Percentiles rank a stretch among this genome's conserved stretches.
These are phyloP conservation scores for Kokia cookei DNA, from an alignment of 441 rosid species.

Conservation along the genomic window DNA sequence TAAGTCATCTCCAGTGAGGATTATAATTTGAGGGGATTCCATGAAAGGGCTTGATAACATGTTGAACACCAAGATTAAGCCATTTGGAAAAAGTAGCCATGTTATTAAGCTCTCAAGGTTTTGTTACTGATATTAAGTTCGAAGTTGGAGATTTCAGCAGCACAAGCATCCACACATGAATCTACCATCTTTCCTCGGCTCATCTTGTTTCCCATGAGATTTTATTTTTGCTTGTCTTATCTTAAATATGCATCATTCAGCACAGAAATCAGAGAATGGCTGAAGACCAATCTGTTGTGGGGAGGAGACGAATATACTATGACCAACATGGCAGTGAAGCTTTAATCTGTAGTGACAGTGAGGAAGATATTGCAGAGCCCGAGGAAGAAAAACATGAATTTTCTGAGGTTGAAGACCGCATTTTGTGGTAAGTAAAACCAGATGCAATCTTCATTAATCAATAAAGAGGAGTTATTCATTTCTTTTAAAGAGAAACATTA, in stretches of 20 bases:
- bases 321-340: slow-evolving; percentile 88
- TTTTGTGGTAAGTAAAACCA: slow-evolving; percentile 54
- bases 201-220: slow-evolving; percentile 8
- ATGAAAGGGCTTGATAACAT: neutral
- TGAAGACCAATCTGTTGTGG: slow-evolving; percentile 80
- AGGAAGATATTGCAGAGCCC: slow-evolving; percentile 57
- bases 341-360: slow-evolving; percentile 67
- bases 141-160: neutral
- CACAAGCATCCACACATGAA: neutral
- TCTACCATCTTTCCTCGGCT: neutral
- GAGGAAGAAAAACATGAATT: slow-evolving; percentile 59
- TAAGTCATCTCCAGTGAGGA: neutral
- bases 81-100: neutral
- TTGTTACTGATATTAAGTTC: neutral
- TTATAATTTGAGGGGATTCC: neutral
- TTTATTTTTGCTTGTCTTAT: slow-evolving; percentile 23
- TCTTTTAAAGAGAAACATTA: neutral
- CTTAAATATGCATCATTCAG: slow-evolving; percentile 32
- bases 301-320: slow-evolving; percentile 76
- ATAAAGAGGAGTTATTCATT: neutral
- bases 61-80: neutral
- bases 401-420: slow-evolving; percentile 56
- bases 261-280: slow-evolving; percentile 86
- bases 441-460: neutral
- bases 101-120: neutral